Evolutionary conservation across 1,284 basidiomycete species (phyloP).

Genomic region (Malassezia nana): DNA sequence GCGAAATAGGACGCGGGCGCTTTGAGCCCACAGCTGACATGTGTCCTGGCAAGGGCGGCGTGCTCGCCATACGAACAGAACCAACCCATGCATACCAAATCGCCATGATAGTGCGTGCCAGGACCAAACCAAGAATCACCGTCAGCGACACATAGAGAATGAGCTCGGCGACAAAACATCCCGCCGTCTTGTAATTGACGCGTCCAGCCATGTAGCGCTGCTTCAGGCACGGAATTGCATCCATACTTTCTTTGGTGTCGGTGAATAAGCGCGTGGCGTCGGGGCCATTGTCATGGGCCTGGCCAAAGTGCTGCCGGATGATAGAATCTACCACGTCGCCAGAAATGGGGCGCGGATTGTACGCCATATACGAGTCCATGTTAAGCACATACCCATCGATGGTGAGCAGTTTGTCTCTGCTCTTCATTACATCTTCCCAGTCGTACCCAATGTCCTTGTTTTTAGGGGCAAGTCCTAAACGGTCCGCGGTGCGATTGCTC

Average conservation of each 20-base stretch:
- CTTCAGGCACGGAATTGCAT: conserved; percentile 36
- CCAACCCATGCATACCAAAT: conserved; percentile 94
- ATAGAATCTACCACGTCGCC: conserved; percentile 71
- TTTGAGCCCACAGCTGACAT: conserved; percentile 9
- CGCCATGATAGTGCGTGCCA: conserved; percentile 90
- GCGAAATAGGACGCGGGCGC: conserved; percentile 59
- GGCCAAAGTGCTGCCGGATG: conserved; percentile 63
- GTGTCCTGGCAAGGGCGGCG: conserved; percentile 49
- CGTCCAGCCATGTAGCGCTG: conserved; percentile 60
- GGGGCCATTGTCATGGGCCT: conserved; percentile 56
- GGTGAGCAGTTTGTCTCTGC: conserved; percentile 51
- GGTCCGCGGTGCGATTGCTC: not conserved
- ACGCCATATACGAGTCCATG: conserved; percentile 70
- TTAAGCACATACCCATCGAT: conserved; percentile 90
- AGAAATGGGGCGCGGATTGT: conserved; percentile 58
- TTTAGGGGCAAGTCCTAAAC: not conserved
- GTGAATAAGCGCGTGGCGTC: conserved; percentile 61
- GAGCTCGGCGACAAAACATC: conserved; percentile 81
- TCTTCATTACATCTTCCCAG: conserved; percentile 36
- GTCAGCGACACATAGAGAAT: conserved; percentile 84
- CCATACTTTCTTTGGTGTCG: conserved; percentile 20
- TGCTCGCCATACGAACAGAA: conserved; percentile 54
- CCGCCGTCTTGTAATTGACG: conserved; percentile 92
- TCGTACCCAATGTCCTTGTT: conserved; percentile 31
- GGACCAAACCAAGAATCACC: conserved; percentile 78